Base-by-base conservation (phyloP, 257 asterid species). In the Mitragyna speciosa region DNA sequence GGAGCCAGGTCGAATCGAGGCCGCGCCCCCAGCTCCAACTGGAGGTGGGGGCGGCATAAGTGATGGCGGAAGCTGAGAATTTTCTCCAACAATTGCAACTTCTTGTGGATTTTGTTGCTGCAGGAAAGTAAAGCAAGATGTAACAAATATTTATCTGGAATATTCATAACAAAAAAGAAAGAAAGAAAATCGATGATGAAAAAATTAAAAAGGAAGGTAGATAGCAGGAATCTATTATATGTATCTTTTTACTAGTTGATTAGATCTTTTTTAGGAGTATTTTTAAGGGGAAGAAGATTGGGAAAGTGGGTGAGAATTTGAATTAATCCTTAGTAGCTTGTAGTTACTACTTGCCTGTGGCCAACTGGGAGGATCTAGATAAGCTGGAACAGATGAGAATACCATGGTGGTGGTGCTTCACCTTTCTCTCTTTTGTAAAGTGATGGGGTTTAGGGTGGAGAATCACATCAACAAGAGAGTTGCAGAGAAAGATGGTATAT, bases 341-440 rank as follows among this genome's bases (percentile, higher is more conserved):
- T 9, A 24, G 22, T 10, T 39, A 0, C 5, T 41, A 19, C 72
- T 15, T 84, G 82, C 88, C 86, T 80, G 87, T 47, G 79, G 84
- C 89, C 86, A 87, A 71, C 70, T 87, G 73, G 88, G 83, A 79
- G 82, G 85, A 87, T 87, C 89, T 79, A 82, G 80, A 71, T 87
- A 84, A 82, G 77, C 45, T 7, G 89, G 89, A 84, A 82, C 70
- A 74, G 89, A 74, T 76, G 89, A 75, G 83, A 82, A 87, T 79
- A 76, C 88, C 89, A 87, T 86, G 79, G 56, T 54, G 51, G 47
- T 76, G 51, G 47, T 76, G 76, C 80, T 73, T 20, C 20, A 19
- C 30, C 49, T 70, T 68, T 80, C 77, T 79, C 49, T 83, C 80
- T 81, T 83, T 86, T 83, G 78, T 76, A 83, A 86, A 79, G 82